A percentile compares a stretch with the other conserved stretches of the same genome.
Evolutionary conservation across 2,329 filamentous ascomycete genomes (phyloP).

Genomic region (Nannizzia gypsea): DNA sequence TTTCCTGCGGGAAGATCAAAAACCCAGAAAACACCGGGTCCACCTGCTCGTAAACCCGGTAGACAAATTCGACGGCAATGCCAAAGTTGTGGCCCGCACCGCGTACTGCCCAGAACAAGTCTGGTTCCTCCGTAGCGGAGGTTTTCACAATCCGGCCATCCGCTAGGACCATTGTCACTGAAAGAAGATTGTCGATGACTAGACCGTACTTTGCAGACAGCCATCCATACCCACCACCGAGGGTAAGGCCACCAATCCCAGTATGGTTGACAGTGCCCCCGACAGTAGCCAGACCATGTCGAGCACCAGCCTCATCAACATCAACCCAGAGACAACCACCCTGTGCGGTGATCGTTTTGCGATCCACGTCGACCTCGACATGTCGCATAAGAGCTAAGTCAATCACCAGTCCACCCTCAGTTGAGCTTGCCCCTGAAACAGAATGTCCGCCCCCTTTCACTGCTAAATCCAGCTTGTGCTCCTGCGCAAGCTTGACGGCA

Average conservation of each 20-base stretch:
- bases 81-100: conserved; percentile 39
- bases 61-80: conserved; percentile 36
- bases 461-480: conserved; percentile 39
- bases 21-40: conserved; percentile 27
- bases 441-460: conserved; percentile 48
- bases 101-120: conserved; percentile 40
- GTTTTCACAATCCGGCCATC: conserved; percentile 29
- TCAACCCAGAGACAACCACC: conserved; percentile 45
- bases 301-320: conserved; percentile 41
- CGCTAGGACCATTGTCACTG: conserved; percentile 31
- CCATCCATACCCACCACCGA: conserved; percentile 50
- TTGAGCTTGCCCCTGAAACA: conserved; percentile 41
- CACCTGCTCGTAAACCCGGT: conserved; percentile 23
- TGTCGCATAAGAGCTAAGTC: conserved; percentile 42
- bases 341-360: conserved; percentile 38
- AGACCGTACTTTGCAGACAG: conserved; percentile 45
- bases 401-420: conserved; percentile 44
- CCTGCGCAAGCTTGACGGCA: conserved; percentile 34
- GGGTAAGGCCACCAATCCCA: conserved; percentile 47
- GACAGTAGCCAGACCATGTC: conserved; percentile 45
- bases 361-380: conserved; percentile 38
- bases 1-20: conserved; percentile 18
- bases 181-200: conserved; percentile 39
- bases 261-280: conserved; percentile 53
- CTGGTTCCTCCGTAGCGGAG: conserved; percentile 35